A percentile compares a stretch with the other conserved stretches of the same genome.
phyloP scores from a whole-genome alignment of 352 stramenopile species.

The Hyaloperonospora brassicae region DNA sequence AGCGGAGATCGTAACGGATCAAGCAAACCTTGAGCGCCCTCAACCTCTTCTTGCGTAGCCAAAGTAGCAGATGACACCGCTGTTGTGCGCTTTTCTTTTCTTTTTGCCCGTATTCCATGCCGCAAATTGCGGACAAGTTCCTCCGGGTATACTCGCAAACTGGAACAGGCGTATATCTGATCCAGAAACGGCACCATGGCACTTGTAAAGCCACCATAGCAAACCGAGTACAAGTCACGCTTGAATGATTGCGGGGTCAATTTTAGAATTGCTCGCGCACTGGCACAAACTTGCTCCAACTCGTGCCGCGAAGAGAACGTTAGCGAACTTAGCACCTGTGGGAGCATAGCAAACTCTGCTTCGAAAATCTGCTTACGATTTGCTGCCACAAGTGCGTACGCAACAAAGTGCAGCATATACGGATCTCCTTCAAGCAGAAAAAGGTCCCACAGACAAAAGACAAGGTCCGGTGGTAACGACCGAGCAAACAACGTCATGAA shows the following conservation, averaged over 20 bases:
- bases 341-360: conserved; percentile 67
- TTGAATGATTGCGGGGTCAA: conserved; percentile 71
- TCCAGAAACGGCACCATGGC: conserved; percentile 58
- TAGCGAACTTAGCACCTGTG: conserved; percentile 71
- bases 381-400: conserved; percentile 68
- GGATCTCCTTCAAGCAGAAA: conserved; percentile 86
- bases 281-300: conserved; percentile 47
- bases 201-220: conserved; percentile 68
- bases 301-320: conserved; percentile 51
- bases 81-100: conserved; percentile 15
- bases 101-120: conserved; percentile 33
- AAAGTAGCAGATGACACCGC: conserved; percentile 4
- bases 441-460: conserved; percentile 88
- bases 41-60: conserved; percentile 6
- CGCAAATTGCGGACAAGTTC: conserved; percentile 75
- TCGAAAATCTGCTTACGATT: conserved; percentile 52
- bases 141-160: conserved; percentile 74
- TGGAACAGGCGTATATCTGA: conserved; percentile 63
- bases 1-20: conserved; percentile 33
- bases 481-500: conserved; percentile 91
- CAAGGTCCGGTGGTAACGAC: conserved; percentile 55
- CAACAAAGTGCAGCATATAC: conserved; percentile 85
- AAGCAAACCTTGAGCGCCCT: conserved; percentile 11
- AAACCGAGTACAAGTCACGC: conserved; percentile 74
- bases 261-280: conserved; percentile 48